phyloP scores from a whole-genome alignment of 768 basidiomycete species.

The Jaapia argillacea region DNA sequence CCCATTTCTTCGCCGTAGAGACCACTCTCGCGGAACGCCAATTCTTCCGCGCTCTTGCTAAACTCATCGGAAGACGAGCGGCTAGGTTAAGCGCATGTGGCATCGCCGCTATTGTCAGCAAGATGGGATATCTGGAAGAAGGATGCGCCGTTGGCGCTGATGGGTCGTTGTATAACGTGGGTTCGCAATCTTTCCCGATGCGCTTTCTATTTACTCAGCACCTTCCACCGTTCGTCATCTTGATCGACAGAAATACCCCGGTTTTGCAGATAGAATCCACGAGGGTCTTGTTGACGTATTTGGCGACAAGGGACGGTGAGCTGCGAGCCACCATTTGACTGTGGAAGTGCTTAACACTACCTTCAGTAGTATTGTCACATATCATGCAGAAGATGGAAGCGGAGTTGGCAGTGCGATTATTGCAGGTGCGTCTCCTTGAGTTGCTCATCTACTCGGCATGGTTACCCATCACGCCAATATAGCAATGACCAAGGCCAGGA shows the following conservation, averaged over 20 bases:
- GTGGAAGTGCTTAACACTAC: background rate
- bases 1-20: conserved; percentile 93
- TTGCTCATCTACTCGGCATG: conserved; percentile 3
- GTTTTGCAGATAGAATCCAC: conserved; percentile 88
- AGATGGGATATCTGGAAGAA: conserved; percentile 89
- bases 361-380: conserved; percentile 59
- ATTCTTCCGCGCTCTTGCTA: conserved; percentile 92
- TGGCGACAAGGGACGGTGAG: conserved; percentile 88
- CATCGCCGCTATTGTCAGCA: conserved; percentile 92
- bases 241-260: conserved; percentile 83
- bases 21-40: conserved; percentile 94
- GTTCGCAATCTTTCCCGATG: conserved; percentile 16
- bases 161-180: conserved; percentile 89
- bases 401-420: conserved; percentile 97
- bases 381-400: conserved; percentile 85
- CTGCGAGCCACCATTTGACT: conserved; percentile 7
- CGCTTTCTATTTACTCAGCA: background rate
- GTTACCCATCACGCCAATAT: conserved; percentile 3
- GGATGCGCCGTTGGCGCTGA: conserved; percentile 88
- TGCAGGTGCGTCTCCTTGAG: conserved; percentile 43
- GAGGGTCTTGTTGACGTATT: conserved; percentile 92
- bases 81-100: conserved; percentile 91
- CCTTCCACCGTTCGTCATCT: background rate
- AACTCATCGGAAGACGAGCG: conserved; percentile 80
- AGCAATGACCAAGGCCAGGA: conserved; percentile 89